Evolutionary conservation across 2,329 filamentous ascomycete species (phyloP), one percentile per base, ranked within the genome.

Genomic region (Colletotrichum agaves): DNA sequence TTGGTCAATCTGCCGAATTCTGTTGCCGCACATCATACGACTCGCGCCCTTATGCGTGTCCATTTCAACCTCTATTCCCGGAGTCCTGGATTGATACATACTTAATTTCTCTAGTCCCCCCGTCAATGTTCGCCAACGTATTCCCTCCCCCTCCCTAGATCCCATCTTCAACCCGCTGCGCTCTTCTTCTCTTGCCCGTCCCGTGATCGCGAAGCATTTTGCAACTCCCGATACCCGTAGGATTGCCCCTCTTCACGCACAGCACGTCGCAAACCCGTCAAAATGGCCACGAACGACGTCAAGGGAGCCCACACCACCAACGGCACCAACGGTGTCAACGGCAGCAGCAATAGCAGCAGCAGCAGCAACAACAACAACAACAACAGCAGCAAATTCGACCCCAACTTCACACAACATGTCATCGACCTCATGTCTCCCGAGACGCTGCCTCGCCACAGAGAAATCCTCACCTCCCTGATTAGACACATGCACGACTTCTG

Each of bases 361-460:
- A 67, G 63, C 46, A 47, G 52, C 19, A 17, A 15, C 52, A 47
- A 59, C 11, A 50, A 33, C 37, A 44, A 39, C 41, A 52, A 31
- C 37, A 52, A 41, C 43, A 33, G 33, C 19, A 69, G 66, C 66
- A 69, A 67, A 23, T 69, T 67, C 63, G 67, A 69, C 58, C 67
- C 67, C 43, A 47, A 69, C 67, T 69, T 69, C 58, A 69, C 67
- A 53, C 63, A 69, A 49, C 67, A 69, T 49, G 67, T 69, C 53
- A 63, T 69, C 67, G 67, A 67, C 58, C 67, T 69, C 23, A 69
- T 69, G 67, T 59, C 63, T 58, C 67, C 67, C 63, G 67, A 69
- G 52, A 69, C 67, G 31, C 31, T 55, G 47, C 67, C 67, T 53
- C 49, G 67, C 13, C 67, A 69, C 27, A 53, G 59, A 43, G 37